A percentile compares a stretch with the other conserved stretches of the same genome.
Conservation (phyloP, 768 basidiomycete genomes). For the Tylopilus subfusipes region DNA sequence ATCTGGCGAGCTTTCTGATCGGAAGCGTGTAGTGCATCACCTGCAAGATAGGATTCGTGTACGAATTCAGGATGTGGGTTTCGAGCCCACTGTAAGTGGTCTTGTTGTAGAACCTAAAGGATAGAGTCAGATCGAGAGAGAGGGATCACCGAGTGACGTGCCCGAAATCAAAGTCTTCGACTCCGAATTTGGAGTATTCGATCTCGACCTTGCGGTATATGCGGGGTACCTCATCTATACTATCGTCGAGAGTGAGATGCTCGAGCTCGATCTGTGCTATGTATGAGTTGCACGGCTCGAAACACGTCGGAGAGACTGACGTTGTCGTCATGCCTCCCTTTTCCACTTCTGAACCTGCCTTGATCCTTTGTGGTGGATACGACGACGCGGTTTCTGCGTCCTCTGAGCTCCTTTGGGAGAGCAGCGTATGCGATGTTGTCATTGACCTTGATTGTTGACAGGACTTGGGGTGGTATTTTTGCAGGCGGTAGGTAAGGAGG, state of each 20-base stretch:
- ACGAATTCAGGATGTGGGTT: conserved; percentile 95
- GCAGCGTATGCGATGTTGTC: conserved; percentile 90
- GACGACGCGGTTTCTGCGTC: conserved; percentile 71
- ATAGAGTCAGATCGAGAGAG: background rate
- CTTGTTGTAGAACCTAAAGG: conserved; percentile 83
- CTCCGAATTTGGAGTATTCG: conserved; percentile 97
- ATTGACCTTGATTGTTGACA: conserved; percentile 77
- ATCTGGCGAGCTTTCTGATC: conserved; percentile 79
- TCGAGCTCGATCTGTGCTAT: conserved; percentile 48
- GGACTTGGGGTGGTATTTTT: conserved; percentile 76
- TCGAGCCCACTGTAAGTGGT: conserved; percentile 90
- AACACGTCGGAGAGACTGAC: conserved; percentile 14
- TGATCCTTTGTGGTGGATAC: conserved; percentile 50
- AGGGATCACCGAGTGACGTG: conserved; percentile 31
- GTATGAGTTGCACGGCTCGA: conserved; percentile 3
- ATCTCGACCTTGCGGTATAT: conserved; percentile 93
- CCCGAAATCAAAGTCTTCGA: conserved; percentile 99
- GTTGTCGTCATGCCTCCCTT: conserved; percentile 46
- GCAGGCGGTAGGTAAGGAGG: conserved; percentile 61
- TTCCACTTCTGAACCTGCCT: conserved; percentile 85
- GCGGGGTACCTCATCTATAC: conserved; percentile 62
- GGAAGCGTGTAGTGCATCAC: conserved; percentile 83
- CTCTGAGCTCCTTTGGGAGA: conserved; percentile 80
- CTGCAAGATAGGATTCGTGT: conserved; percentile 89
- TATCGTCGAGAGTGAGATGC: conserved; percentile 48